Evolutionary conservation across 805 yeast genomes (phyloP), one percentile per base, ranked within the genome.

Genomic region (Zygotorulaspora sp.): DNA sequence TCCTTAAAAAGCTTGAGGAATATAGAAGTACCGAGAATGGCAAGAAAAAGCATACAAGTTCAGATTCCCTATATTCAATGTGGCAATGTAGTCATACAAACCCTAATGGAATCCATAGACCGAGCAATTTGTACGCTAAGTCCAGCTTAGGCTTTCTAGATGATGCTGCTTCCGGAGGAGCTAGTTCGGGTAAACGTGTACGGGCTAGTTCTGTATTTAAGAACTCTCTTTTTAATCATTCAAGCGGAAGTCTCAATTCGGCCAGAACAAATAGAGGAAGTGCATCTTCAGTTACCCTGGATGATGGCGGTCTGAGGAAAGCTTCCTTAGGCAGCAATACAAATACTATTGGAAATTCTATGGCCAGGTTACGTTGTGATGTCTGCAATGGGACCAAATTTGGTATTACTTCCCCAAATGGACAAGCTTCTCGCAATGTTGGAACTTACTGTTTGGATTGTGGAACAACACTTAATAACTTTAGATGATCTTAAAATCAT

Each of bases 371-470:
- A n/a, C 43, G 40, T 22, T 57, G 62, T 38, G 50, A 50, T 17
- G 55, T 53, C 16, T 58, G 63, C 37, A 47, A 51, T 31, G 52
- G 62, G 22, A 52, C 50, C 6, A 52, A 42, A 7, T 57, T 57
- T 27, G 48, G 38, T 24, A 26, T 40, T 3, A 22, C 37, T 6
- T 31, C 43, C 5, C 36, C 32, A n/a, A 36, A 36, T n/a, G 24
- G 35, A 9, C 15, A 25, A 17, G 38, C 36, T 4, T 38, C 46
- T 19, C 40, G 42, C 13, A 47, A 44, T 6, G 32, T 30, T 13
- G 51, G 49, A 4, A 52, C 46, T 35, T 43, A 36, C 23, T 58
- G 63, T 38, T 34, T 43, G 3, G 63, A 58, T 15, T 58, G 63
- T 38, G 57, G 61, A 12, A 55, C 54, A 3, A 36, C 52, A 23